These are phyloP conservation scores for Boletus huronensis DNA, from an alignment of 768 basidiomycete genomes.

Conservation along the genomic window DNA sequence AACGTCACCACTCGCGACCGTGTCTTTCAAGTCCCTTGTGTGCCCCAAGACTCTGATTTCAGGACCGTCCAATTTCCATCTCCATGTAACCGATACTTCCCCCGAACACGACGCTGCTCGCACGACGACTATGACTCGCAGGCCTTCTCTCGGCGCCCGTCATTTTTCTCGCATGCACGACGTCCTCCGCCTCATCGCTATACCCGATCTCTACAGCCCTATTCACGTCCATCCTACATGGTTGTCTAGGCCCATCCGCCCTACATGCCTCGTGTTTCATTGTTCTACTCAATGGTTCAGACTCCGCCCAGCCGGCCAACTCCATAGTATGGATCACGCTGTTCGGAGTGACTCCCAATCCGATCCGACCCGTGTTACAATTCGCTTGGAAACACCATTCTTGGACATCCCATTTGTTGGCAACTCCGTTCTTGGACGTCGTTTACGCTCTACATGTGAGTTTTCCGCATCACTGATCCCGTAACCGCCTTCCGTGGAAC, in stretches of 20 bases:
- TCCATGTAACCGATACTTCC: neutral
- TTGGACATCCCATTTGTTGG: neutral
- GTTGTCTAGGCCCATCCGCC: neutral
- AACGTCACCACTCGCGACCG: neutral
- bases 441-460: conserved; percentile 9
- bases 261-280: neutral
- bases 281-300: neutral
- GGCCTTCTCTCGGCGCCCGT: neutral
- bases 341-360: neutral
- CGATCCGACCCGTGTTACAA: conserved; percentile 6
- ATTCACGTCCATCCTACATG: neutral
- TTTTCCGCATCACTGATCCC: neutral
- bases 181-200: no score
- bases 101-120: neutral
- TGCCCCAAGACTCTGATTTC: neutral
- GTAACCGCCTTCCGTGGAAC: neutral
- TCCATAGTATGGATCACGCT: neutral
- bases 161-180: neutral
- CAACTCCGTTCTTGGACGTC: neutral
- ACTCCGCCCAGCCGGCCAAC: conserved; percentile 11
- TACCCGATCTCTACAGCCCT: neutral
- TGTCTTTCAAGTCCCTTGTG: neutral
- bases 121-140: neutral
- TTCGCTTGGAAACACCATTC: neutral
- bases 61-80: neutral